Conservation (phyloP, 768 basidiomycete species). For the Filobasidium wieringae region DNA sequence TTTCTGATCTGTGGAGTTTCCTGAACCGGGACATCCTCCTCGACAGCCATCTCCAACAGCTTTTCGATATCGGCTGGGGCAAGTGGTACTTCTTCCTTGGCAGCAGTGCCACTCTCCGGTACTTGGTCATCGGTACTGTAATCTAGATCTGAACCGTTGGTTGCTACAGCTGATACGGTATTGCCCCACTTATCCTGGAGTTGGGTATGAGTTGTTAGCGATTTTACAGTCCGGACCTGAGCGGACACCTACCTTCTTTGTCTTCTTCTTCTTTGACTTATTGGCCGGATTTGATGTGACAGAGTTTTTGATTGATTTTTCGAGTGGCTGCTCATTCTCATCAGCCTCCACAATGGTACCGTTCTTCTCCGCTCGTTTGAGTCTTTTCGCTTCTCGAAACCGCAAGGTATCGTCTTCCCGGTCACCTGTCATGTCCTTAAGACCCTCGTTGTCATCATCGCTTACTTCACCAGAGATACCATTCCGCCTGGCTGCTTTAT, state of each 20-base stretch:
- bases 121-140: slow-evolving; percentile 17
- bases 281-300: not conserved
- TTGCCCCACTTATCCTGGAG: not conserved
- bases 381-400: slow-evolving; percentile 20
- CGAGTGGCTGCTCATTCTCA: not conserved
- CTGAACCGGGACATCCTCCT: not conserved
- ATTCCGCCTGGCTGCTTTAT: slow-evolving; percentile 13
- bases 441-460: slow-evolving; percentile 26
- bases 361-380: slow-evolving; percentile 23
- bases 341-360: slow-evolving; percentile 20
- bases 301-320: not conserved
- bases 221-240: not conserved
- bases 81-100: not conserved
- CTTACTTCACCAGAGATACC: slow-evolving; percentile 8
- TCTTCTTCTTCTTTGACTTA: not conserved
- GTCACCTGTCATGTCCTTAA: slow-evolving; percentile 29
- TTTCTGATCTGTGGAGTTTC: not conserved
- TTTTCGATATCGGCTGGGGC: not conserved
- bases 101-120: not conserved
- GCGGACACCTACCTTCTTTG: not conserved
- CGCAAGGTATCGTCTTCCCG: slow-evolving; percentile 5
- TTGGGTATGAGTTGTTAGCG: not conserved
- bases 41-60: not conserved
- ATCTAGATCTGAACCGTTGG: slow-evolving; percentile 3
- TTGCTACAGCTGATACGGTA: not conserved